phyloP scores from a whole-genome alignment of 345 rosid species.

The Bretschneidera sinensis region DNA sequence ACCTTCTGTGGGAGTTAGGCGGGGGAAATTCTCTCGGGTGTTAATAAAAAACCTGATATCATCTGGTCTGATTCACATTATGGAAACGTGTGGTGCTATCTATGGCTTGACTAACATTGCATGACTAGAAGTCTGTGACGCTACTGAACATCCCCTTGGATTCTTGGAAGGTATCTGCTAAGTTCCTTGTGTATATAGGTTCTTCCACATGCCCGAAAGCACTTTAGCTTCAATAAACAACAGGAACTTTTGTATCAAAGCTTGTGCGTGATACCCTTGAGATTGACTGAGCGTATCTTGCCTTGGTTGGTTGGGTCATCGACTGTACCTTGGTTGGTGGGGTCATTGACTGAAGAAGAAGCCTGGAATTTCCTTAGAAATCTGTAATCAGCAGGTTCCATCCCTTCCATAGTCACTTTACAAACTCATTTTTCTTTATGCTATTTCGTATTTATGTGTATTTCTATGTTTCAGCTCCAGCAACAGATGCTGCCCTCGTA shows the following conservation, averaged over 20 bases:
- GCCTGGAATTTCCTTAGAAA: constrained; percentile 64
- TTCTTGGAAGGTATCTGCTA: constrained; percentile 15
- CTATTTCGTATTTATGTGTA: constrained; percentile 10
- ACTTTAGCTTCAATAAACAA: constrained; percentile 67
- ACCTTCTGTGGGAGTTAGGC: too few species aligned
- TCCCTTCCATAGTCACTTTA: constrained; percentile 12
- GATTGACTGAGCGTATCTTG: constrained; percentile 80
- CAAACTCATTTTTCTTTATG: constrained; percentile 16
- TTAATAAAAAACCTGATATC: too few species aligned
- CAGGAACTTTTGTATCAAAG: constrained; percentile 79
- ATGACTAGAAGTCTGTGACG: constrained; percentile 2
- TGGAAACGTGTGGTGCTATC: too few species aligned
- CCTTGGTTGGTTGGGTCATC: too few species aligned
- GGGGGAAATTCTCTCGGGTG: too few species aligned
- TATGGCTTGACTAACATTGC: background rate
- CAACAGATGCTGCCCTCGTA: constrained; percentile 56
- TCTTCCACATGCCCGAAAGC: constrained; percentile 76
- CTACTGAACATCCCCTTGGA: constrained; percentile 3
- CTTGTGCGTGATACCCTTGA: constrained; percentile 82
- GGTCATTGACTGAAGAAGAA: constrained; percentile 63
- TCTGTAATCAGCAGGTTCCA: constrained; percentile 72
- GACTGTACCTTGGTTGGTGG: too few species aligned
- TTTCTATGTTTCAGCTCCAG: constrained; percentile 55
- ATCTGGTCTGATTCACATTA: too few species aligned
- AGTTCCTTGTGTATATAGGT: constrained; percentile 48